Conservation (phyloP, 768 basidiomycete species). For the Pisolithus orientalis region DNA sequence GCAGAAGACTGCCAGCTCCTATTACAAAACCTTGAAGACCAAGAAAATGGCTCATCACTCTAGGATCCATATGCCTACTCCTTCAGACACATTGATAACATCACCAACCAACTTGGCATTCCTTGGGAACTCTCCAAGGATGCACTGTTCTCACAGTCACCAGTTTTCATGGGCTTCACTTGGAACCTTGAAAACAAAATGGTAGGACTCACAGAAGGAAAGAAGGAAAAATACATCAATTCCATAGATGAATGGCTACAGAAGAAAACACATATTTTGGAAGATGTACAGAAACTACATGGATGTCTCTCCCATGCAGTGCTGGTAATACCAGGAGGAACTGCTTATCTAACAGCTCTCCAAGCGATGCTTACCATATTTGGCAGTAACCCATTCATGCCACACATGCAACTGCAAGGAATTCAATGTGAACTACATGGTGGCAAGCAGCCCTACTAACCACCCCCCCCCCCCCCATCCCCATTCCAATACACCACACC, state of each 20-base stretch:
- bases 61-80: slow-evolving; percentile 24
- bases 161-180: too few species aligned
- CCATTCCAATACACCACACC: too few species aligned
- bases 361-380: slow-evolving; percentile 37
- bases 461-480: too few species aligned
- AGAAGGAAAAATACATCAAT: slow-evolving; percentile 22
- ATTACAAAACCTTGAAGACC: slow-evolving; percentile 13
- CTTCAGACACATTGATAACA: too few species aligned
- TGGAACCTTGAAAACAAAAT: slow-evolving; percentile 24
- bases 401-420: too few species aligned
- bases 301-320: too few species aligned
- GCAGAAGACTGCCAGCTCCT: slow-evolving; percentile 24
- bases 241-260: slow-evolving; percentile 24
- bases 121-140: slow-evolving; percentile 28
- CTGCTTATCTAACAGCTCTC: too few species aligned
- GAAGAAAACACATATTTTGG: neutral
- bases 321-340: too few species aligned
- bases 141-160: slow-evolving; percentile 21
- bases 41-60: slow-evolving; percentile 10
- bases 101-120: slow-evolving; percentile 27
- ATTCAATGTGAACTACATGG: too few species aligned
- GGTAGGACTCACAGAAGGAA: slow-evolving; percentile 19
- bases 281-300: slow-evolving; percentile 31
- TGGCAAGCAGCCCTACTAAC: too few species aligned
- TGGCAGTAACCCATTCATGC: too few species aligned